A percentile compares a stretch with the other conserved stretches of the same genome.
These are phyloP conservation scores for Colletotrichum godetiae DNA, from an alignment of 2,329 filamentous ascomycete genomes.

Conservation along the genomic window DNA sequence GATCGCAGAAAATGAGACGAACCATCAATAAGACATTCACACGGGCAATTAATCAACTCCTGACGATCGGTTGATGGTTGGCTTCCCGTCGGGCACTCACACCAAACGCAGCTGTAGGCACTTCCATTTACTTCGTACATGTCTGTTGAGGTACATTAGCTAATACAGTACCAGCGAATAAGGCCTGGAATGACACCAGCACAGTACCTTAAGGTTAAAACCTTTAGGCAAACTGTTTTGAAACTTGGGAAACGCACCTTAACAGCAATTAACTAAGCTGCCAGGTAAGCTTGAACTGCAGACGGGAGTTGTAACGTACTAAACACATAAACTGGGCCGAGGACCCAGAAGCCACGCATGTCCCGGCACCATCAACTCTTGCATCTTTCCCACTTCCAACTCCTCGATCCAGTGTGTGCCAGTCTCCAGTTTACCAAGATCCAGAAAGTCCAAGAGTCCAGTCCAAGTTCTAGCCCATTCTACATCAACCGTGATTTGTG, in stretches of 20 bases:
- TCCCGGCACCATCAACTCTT: not conserved
- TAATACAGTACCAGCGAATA: not conserved
- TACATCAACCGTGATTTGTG: not conserved
- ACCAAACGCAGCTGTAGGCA: not conserved
- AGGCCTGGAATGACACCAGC: not conserved
- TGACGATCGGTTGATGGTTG: slow-evolving; percentile 12
- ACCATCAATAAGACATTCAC: slow-evolving; percentile 8
- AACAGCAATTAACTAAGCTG: not conserved
- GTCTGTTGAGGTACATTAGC: not conserved
- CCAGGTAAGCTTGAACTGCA: slow-evolving; percentile 25
- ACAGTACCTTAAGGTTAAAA: not conserved
- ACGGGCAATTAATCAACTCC: slow-evolving; percentile 31
- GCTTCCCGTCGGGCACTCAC: slow-evolving; percentile 8
- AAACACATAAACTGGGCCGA: slow-evolving; percentile 12
- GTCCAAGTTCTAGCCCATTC: not conserved
- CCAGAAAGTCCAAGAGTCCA: not conserved
- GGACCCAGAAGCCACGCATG: not conserved
- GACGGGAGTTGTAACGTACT: not conserved
- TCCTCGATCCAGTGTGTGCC: not conserved
- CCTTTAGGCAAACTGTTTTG: not conserved
- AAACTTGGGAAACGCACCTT: not conserved
- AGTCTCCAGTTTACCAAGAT: not conserved
- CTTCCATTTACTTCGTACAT: not conserved
- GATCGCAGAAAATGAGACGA: not conserved
- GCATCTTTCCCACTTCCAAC: not conserved